Base-by-base conservation (phyloP, 2,329 filamentous ascomycete species). In the Cercospora nicotianae region DNA sequence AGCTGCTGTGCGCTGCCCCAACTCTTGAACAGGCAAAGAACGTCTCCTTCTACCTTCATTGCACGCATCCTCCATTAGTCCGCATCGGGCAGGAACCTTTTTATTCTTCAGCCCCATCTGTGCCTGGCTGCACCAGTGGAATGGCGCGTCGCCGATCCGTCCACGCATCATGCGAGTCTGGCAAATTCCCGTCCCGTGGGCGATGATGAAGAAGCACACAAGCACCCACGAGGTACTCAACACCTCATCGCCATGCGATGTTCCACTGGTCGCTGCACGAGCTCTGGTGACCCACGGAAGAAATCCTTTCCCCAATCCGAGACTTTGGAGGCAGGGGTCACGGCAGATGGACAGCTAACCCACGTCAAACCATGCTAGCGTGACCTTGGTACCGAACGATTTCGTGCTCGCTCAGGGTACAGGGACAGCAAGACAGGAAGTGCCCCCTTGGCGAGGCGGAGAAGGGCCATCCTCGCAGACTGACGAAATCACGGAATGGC, bases 281-380 rank as follows among this genome's bases (percentile, higher is more conserved):
- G 53, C 42, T 20, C 42, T 48, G 42, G 42, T 23, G 42, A 12
- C 42, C 42, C 42, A 23, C 20, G 42, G 45, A 23, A 51, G 45
- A 23, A 26, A 12, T 23, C 10, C 20, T 48, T 51, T 51, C 45
- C 20, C 45, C 45, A 26, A 51, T 23, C 18, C 18, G 45, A 51
- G 20, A 51, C 45, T 26, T 9, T 51, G 18, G 20, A 51, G 30
- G 53, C 53, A 58, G 53, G 53, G 53, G 23, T 26, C 18, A 33
- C 53, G 26, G 53, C 53, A 58, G 53, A 58, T 58, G 53, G 26
- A 30, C 53, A 18, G 53, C 53, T n/a, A 58, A 58, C 26, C 26
- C 53, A 33, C 53, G 53, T 33, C 18, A n/a, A 58, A 30, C 53
- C 53, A 30, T 58, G 53, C 53, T 30, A 58, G 53, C 53, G 53